Base-by-base conservation (phyloP, 352 stramenopile species). In the Pythium periplocum region DNA sequence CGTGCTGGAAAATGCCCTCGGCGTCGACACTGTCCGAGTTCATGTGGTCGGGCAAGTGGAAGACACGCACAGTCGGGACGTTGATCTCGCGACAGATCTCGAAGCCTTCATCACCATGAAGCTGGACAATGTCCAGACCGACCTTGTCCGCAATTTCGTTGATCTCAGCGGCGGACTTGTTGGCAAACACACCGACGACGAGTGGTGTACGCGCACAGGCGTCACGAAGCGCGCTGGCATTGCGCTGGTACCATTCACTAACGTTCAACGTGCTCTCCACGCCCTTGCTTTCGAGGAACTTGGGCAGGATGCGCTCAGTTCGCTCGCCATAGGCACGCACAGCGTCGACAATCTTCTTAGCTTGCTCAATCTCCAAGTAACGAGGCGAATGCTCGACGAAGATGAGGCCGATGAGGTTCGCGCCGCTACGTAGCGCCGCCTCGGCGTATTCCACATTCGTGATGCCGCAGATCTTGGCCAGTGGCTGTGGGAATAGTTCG, bases 351-450 rank as follows among this genome's bases (percentile, higher is more conserved):
- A 99, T 97, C 32, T 80, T 72, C 54, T 86, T 90, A 9, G 95
- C 96, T 52, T 91, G 65, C 7, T 96, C 82, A 10, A 83, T 55
- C 32, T 75, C 61, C 3, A 98, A 80, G 59, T 71, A 86, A 26
- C 97, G 83, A 53, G 93, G 89, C 30, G 95, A 98, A 55, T 93
- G 89, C 50, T 91, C 67, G 6, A 88, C 96, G 73, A 99, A 98
- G 57, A 99, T 99, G 17, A 98, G 77, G 4, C 97, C 97, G 55
- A 99, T 97, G 59, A 99, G 69, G 71, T 98, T 98, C 26, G 96
- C 96, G 17, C 96, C 96, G 8, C 72, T 71, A 51, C 92, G 84
- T 61, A 97, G 86, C 10, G 95, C 96, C 0, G 82, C 78, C 42
- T 97, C 59, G 4, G 96, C 96, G 68, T 98, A 96, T 31, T 97